phyloP scores from a whole-genome alignment of 495 filamentous ascomycete genomes.

The Bacidia gigantensis region DNA sequence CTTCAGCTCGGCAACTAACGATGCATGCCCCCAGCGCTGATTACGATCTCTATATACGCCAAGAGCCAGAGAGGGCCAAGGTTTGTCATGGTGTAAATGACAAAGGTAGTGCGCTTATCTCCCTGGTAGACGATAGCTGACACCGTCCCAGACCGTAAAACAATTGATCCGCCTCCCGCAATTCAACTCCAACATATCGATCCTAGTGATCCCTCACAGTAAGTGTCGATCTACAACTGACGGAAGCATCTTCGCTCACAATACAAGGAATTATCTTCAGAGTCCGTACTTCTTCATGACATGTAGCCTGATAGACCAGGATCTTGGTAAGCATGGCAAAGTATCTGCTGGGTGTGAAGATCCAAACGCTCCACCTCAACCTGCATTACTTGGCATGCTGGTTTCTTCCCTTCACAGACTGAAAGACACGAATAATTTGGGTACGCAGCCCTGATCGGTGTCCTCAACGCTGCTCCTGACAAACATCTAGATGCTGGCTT shows the following conservation, averaged over 20 bases:
- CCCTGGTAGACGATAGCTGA: neutral
- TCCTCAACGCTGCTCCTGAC: conserved; percentile 8
- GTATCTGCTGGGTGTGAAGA: conserved; percentile 27
- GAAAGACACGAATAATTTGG: conserved; percentile 78
- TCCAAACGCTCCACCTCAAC: conserved; percentile 20
- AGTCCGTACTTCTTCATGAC: conserved; percentile 80
- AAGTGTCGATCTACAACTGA: conserved; percentile 24
- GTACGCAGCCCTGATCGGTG: conserved; percentile 27
- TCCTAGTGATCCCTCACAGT: conserved; percentile 60
- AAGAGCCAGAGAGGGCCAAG: conserved; percentile 40
- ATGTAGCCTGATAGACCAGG: conserved; percentile 50
- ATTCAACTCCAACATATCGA: conserved; percentile 65
- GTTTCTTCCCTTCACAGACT: conserved; percentile 87
- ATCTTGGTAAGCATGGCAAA: conserved; percentile 43
- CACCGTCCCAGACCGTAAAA: conserved; percentile 59
- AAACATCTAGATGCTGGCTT: conserved; percentile 62
- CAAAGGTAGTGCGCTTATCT: conserved; percentile 29
- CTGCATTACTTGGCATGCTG: conserved; percentile 59
- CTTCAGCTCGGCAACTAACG: conserved; percentile 14
- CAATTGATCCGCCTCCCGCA: conserved; percentile 89
- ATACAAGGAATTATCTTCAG: conserved; percentile 46
- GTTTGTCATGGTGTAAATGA: conserved; percentile 43
- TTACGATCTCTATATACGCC: conserved; percentile 37
- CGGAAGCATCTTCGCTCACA: no score
- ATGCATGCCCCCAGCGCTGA: conserved; percentile 21